Evolutionary conservation across 2,329 filamentous ascomycete species (phyloP).

Genomic region (Sphaerulina musiva): DNA sequence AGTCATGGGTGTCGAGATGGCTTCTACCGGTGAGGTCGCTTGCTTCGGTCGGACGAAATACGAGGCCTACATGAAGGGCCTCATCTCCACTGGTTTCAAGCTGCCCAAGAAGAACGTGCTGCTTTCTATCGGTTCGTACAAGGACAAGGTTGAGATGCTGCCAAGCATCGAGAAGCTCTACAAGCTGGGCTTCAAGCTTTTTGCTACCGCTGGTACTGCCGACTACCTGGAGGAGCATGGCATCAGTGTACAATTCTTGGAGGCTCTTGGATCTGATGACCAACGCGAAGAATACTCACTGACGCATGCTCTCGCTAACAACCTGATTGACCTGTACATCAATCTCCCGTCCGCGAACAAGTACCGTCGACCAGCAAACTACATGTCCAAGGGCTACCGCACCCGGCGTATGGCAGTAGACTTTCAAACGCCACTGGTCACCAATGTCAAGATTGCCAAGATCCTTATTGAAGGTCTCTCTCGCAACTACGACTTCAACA

Average conservation of each 20-base stretch:
- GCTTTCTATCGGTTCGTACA: slow-evolving; percentile 91
- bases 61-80: slow-evolving; percentile 92
- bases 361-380: slow-evolving; percentile 92
- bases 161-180: slow-evolving; percentile 85
- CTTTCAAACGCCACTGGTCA: slow-evolving; percentile 93
- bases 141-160: slow-evolving; percentile 96
- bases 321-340: slow-evolving; percentile 97
- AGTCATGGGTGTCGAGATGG: slow-evolving; percentile 97
- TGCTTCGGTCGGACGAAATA: slow-evolving; percentile 95
- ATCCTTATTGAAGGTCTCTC: slow-evolving; percentile 91
- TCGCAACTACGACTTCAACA: slow-evolving; percentile 76
- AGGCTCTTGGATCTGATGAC: slow-evolving; percentile 71
- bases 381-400: slow-evolving; percentile 96
- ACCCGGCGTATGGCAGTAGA: slow-evolving; percentile 97
- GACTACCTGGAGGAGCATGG: slow-evolving; percentile 93
- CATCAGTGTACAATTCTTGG: slow-evolving; percentile 86
- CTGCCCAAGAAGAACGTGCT: slow-evolving; percentile 93
- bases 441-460: slow-evolving; percentile 99
- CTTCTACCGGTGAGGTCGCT: slow-evolving; percentile 94
- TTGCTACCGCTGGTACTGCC: slow-evolving; percentile 90
- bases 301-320: slow-evolving; percentile 93
- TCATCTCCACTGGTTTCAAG: slow-evolving; percentile 93
- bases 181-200: slow-evolving; percentile 88
- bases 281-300: slow-evolving; percentile 95
- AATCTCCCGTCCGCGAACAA: slow-evolving; percentile 98